Conservation (phyloP, 306 rosid species). For the Lathyrus sativus region DNA sequence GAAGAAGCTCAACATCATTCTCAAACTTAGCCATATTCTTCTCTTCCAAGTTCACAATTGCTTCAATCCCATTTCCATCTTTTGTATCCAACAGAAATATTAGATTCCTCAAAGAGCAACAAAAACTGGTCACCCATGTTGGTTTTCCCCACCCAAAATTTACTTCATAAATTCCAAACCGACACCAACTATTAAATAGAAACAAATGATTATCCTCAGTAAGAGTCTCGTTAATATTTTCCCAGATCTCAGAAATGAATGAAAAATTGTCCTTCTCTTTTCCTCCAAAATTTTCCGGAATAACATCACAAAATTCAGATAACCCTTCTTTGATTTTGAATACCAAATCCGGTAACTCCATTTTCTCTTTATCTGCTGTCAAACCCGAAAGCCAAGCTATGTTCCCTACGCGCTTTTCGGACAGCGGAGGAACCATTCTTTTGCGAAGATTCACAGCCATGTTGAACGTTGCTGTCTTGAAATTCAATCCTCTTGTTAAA, state of each 20-base stretch:
- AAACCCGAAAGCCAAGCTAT: background rate
- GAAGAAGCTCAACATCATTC: slow-evolving; percentile 32
- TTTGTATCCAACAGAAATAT: slow-evolving; percentile 45
- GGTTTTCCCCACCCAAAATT: slow-evolving; percentile 63
- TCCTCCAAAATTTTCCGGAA: slow-evolving; percentile 20
- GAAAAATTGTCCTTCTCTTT: background rate
- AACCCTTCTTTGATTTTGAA: slow-evolving; percentile 27
- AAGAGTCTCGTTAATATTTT: background rate
- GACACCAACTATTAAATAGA: slow-evolving; percentile 43
- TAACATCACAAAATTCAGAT: background rate
- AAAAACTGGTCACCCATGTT: slow-evolving; percentile 37
- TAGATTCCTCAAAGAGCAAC: slow-evolving; percentile 1
- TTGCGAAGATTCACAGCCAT: slow-evolving; percentile 37
- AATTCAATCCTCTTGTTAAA: slow-evolving; percentile 6
- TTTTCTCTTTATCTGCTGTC: background rate
- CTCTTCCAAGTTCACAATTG: slow-evolving; percentile 43
- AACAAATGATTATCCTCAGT: background rate
- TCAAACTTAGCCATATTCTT: slow-evolving; percentile 43
- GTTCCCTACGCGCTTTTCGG: slow-evolving; percentile 43
- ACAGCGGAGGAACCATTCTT: slow-evolving; percentile 43
- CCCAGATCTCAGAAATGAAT: slow-evolving; percentile 19
- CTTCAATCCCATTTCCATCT: slow-evolving; percentile 47
- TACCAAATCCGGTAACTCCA: slow-evolving; percentile 34
- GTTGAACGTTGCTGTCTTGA: background rate
- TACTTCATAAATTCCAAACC: background rate